A percentile compares a stretch with the other conserved stretches of the same genome.
These are phyloP conservation scores for Suhomyces kilbournensis DNA, from an alignment of 805 yeast genomes.

Conservation along the genomic window DNA sequence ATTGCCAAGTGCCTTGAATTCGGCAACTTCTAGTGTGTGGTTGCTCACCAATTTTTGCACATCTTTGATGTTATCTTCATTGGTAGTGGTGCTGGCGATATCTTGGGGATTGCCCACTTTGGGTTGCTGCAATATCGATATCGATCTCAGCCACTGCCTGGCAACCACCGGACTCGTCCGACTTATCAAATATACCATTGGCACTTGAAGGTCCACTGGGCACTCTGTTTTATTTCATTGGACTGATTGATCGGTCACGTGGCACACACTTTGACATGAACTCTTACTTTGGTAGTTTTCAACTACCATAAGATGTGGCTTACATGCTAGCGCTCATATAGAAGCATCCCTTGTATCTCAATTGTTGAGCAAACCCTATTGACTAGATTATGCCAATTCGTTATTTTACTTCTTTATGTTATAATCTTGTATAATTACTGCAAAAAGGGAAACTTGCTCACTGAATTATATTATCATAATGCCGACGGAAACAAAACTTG, in stretches of 20 bases:
- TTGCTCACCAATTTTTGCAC: conserved; percentile 14
- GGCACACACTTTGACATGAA: too few relatives aligned
- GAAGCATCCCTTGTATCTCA: too few relatives aligned
- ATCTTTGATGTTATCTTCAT: conserved; percentile 8
- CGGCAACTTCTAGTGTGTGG: conserved; percentile 20
- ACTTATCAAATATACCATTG: not conserved
- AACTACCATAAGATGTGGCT: too few relatives aligned
- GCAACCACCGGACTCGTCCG: not conserved
- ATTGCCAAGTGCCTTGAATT: conserved; percentile 44
- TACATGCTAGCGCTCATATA: too few relatives aligned
- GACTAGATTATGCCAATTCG: too few relatives aligned
- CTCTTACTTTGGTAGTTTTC: not conserved
- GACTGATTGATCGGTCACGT: not conserved
- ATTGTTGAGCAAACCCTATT: too few relatives aligned
- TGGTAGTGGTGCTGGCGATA: conserved; percentile 6
- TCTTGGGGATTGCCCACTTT: not conserved
- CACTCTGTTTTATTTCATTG: not conserved
- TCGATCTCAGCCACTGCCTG: not conserved
- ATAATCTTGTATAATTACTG: too few relatives aligned
- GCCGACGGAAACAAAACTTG: too few relatives aligned
- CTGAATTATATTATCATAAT: too few relatives aligned
- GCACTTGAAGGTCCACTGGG: not conserved
- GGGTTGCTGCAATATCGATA: not conserved
- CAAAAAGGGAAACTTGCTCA: too few relatives aligned
- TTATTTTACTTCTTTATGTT: too few relatives aligned